A percentile compares a stretch with the other conserved stretches of the same genome.
Evolutionary conservation across 2,329 filamentous ascomycete genomes (phyloP).

Genomic region (Akanthomyces uredinophilus): DNA sequence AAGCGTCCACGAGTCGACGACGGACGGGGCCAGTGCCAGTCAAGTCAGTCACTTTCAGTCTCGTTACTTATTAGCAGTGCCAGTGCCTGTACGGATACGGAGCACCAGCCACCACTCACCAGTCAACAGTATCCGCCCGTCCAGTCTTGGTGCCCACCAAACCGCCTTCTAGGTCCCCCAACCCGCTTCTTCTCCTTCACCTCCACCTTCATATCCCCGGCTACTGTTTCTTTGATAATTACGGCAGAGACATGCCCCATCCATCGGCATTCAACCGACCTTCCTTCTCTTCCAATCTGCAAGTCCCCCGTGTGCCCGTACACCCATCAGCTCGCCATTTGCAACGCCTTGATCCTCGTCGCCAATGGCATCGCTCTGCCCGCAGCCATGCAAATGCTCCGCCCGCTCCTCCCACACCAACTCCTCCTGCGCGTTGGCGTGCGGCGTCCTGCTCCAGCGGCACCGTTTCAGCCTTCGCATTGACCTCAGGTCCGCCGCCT

Average conservation of each 20-base stretch:
- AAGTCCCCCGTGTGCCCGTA: neutral
- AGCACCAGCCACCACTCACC: too few species aligned
- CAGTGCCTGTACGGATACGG: too few species aligned
- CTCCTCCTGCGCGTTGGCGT: neutral
- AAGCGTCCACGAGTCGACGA: too few species aligned
- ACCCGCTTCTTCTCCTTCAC: constrained; percentile 2
- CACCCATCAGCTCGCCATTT: neutral
- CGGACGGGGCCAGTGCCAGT: too few species aligned
- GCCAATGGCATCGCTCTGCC: neutral
- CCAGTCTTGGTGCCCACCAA: neutral
- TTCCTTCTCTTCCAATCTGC: neutral
- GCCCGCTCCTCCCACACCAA: neutral
- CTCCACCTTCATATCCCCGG: neutral
- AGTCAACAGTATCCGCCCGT: too few species aligned
- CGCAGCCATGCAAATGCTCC: neutral
- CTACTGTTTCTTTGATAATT: neutral
- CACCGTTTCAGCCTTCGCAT: constrained; percentile 14
- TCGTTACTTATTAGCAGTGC: too few species aligned
- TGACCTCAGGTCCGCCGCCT: constrained; percentile 11
- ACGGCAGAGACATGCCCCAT: neutral
- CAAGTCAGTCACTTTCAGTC: too few species aligned
- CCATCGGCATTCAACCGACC: neutral
- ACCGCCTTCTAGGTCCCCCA: constrained; percentile 6
- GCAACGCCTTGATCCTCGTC: neutral
- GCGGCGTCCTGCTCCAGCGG: neutral